phyloP scores from a whole-genome alignment of 2,329 filamentous ascomycete genomes.

The Ploettnerulaceae sp. region DNA sequence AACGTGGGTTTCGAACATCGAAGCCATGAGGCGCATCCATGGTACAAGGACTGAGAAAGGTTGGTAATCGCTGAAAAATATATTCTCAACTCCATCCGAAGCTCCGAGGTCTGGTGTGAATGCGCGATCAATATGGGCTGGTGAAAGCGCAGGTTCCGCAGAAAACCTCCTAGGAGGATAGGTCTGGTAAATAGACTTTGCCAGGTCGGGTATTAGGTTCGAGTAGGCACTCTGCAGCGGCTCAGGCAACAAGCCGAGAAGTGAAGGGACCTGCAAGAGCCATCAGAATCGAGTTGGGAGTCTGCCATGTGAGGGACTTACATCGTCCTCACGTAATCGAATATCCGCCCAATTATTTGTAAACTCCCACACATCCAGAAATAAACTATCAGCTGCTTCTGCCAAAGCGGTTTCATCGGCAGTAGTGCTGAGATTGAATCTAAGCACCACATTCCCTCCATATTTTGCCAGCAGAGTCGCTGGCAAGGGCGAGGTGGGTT shows the following conservation, averaged over 20 bases:
- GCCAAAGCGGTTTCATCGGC: slow-evolving; percentile 66
- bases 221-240: slow-evolving; percentile 68
- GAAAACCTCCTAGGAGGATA: slow-evolving; percentile 47
- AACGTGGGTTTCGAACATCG: slow-evolving; percentile 82
- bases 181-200: slow-evolving; percentile 69
- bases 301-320: slow-evolving; percentile 41
- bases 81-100: slow-evolving; percentile 49
- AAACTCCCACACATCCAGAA: slow-evolving; percentile 88
- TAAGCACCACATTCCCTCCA: slow-evolving; percentile 77
- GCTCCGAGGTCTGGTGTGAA: slow-evolving; percentile 33
- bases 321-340: slow-evolving; percentile 67
- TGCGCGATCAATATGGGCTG: slow-evolving; percentile 23
- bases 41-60: slow-evolving; percentile 70
- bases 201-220: slow-evolving; percentile 74
- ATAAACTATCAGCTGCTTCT: slow-evolving; percentile 68
- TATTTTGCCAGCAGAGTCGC: slow-evolving; percentile 47
- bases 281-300: slow-evolving; percentile 12
- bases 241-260: slow-evolving; percentile 71
- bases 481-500: slow-evolving; percentile 33
- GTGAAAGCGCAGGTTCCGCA: slow-evolving; percentile 19
- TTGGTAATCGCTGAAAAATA: slow-evolving; percentile 93
- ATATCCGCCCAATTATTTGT: slow-evolving; percentile 81
- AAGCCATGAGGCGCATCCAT: slow-evolving; percentile 87
- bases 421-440: slow-evolving; percentile 71
- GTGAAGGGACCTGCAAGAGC: slow-evolving; percentile 52